phyloP scores from a whole-genome alignment of 495 filamentous ascomycete genomes.

The Daldinia decipiens region DNA sequence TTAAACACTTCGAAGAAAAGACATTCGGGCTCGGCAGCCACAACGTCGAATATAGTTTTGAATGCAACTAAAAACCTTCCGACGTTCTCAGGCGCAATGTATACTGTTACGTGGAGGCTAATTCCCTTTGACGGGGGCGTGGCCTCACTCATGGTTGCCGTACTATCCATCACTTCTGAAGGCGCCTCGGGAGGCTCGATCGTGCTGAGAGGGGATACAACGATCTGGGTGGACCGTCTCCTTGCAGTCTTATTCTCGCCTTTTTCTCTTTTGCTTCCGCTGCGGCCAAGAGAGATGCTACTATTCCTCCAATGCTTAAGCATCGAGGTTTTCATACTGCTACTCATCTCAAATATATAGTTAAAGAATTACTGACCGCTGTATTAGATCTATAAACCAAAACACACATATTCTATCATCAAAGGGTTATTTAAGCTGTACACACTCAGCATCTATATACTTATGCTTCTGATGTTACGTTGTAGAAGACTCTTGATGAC shows the following conservation, averaged over 20 bases:
- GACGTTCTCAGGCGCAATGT: constrained; percentile 55
- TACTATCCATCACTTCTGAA: constrained; percentile 1
- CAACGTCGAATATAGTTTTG: constrained; percentile 54
- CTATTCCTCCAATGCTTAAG: constrained; percentile 35
- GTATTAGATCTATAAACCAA: background rate
- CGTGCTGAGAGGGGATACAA: background rate
- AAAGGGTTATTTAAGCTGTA: background rate
- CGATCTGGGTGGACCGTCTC: constrained; percentile 24
- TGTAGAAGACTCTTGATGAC: background rate
- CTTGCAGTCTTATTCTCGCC: constrained; percentile 12
- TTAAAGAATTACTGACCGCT: constrained; percentile 9
- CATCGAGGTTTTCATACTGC: constrained; percentile 29
- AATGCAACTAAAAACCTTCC: constrained; percentile 55
- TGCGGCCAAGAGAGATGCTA: constrained; percentile 29
- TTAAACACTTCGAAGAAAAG: constrained; percentile 62
- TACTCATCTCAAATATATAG: constrained; percentile 23
- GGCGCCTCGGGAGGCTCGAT: constrained; percentile 13
- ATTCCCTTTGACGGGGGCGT: constrained; percentile 20
- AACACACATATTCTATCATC: constrained; percentile 12
- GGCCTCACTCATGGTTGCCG: background rate
- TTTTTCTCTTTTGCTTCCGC: constrained; percentile 27
- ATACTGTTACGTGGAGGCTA: constrained; percentile 57
- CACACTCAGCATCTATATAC: constrained; percentile 10
- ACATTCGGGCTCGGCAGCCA: constrained; percentile 58
- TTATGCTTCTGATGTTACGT: constrained; percentile 3